A percentile compares a stretch with the other conserved stretches of the same genome.
These are phyloP conservation scores for Chalciporus piperatoides DNA, from an alignment of 1,284 basidiomycete species.

Conservation along the genomic window DNA sequence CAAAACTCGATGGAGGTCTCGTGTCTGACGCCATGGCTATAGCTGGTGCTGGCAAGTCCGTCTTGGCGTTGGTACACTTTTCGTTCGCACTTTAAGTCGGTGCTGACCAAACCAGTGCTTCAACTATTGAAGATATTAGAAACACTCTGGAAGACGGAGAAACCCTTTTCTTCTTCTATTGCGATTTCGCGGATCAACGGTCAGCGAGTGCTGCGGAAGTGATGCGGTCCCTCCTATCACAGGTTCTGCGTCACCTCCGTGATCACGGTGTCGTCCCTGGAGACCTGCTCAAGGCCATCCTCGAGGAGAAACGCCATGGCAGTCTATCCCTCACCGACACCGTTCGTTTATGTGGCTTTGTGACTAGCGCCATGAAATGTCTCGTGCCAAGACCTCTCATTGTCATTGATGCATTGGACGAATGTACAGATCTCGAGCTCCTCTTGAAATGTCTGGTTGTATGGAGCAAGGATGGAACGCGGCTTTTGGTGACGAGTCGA, in stretches of 20 bases:
- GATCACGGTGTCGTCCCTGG: not conserved
- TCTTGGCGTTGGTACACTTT: not conserved
- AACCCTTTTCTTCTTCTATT: constrained; percentile 8
- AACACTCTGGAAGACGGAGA: not conserved
- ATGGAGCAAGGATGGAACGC: not conserved
- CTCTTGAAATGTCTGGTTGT: not conserved
- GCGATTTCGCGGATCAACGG: constrained; percentile 5
- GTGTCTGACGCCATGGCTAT: not conserved
- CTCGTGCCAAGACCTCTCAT: not conserved
- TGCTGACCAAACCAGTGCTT: not conserved
- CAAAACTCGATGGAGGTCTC: not conserved
- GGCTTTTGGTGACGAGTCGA: constrained; percentile 1
- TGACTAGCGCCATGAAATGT: not conserved
- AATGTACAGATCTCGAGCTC: not conserved
- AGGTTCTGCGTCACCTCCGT: constrained; percentile 1
- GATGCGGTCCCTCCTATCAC: constrained; percentile 9
- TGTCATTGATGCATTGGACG: constrained; percentile 9
- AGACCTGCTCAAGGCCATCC: not conserved
- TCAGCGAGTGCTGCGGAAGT: not conserved
- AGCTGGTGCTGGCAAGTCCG: constrained; percentile 3
- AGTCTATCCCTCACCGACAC: not conserved
- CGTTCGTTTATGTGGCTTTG: not conserved
- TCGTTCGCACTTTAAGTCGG: not conserved
- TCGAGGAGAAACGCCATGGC: not conserved
- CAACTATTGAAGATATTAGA: not conserved